phyloP scores from a whole-genome alignment of 176 grass and related monocot genomes.

The Alopecurus myosuroides region DNA sequence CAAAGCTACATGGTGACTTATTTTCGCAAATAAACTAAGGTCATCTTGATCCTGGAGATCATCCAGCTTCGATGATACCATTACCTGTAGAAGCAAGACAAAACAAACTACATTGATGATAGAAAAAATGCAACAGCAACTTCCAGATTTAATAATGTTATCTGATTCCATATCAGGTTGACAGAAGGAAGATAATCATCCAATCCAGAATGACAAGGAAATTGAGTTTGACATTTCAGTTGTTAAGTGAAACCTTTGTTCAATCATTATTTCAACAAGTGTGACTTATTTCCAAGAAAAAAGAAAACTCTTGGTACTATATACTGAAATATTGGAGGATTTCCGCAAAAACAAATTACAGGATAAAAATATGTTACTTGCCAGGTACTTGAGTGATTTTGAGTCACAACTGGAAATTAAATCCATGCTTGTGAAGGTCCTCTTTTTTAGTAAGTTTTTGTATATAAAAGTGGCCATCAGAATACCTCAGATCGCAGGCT shows the following conservation, averaged over 20 bases:
- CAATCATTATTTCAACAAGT: not conserved
- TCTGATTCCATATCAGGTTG: not conserved
- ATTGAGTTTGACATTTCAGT: not conserved
- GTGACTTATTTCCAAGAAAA: not conserved
- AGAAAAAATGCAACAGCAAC: not conserved
- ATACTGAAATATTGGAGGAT: not conserved
- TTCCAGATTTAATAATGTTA: not conserved
- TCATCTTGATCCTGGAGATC: constrained; percentile 47
- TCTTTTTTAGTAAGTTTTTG: not conserved
- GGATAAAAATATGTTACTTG: not conserved
- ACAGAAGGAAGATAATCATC: not conserved
- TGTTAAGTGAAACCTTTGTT: not conserved
- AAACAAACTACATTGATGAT: not conserved
- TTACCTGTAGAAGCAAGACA: constrained; percentile 49
- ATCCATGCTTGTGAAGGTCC: not conserved
- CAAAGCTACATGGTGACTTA: constrained; percentile 49
- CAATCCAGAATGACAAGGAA: not conserved
- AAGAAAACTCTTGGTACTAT: not conserved
- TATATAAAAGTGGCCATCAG: not conserved
- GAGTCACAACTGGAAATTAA: constrained; percentile 6
- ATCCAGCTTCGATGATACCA: constrained; percentile 68
- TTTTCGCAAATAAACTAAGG: constrained; percentile 39
- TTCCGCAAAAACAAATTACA: not conserved
- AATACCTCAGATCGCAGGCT: constrained; percentile 71
- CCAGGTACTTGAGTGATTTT: not conserved